Evolutionary conservation across 352 stramenopile species (phyloP), one percentile per base, ranked within the genome.

Genomic region (Elongisporangium senticosum): DNA sequence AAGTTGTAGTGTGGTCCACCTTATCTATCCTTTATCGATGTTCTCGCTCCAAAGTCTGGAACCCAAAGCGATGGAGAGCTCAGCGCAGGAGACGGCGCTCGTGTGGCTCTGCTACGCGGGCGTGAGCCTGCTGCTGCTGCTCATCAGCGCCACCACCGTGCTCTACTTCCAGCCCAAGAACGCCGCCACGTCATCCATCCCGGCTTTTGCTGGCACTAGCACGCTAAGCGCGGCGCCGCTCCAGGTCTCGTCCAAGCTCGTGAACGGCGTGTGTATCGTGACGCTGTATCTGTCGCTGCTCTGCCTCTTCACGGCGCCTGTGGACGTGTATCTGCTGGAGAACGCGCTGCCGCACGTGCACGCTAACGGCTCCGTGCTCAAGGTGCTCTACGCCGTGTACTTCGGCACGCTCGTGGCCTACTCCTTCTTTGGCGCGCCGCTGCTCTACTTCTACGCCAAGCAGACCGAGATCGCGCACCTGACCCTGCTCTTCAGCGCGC

Each of bases 391-490:
- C 66, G 71, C 77, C 47, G 69, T 91, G 2, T 90, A 88, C 62
- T 87, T 95, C 39, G 76, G 71, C 13, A 59, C 65, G 0, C 60
- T 95, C 14, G 75, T 73, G 15, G 56, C 73, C 3, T 90, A 90
- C 65, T 86, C 74, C 37, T 90, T 92, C 53, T 49, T 90, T 2
- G 73, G 77, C 8, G 84, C 83, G 33, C 85, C 85, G 26, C 77
- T 95, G 19, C 78, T 85, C 22, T 95, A 79, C 61, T 86, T 92
- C 61, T 95, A 93, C 61, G 81, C 85, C 6, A 84, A 85, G 22
- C 81, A 95, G 61, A 93, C 81, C 22, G 85, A 93, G 63, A 85
- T 95, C 56, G 79, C 83, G 52, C 86, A 92, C 58, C 71, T 95
- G 59, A 95, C 86, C 37, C 61, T 90, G 49, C 71, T 71, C 15